Conservation (phyloP, 768 basidiomycete species). For the Pilatotrama ljubarskyi region DNA sequence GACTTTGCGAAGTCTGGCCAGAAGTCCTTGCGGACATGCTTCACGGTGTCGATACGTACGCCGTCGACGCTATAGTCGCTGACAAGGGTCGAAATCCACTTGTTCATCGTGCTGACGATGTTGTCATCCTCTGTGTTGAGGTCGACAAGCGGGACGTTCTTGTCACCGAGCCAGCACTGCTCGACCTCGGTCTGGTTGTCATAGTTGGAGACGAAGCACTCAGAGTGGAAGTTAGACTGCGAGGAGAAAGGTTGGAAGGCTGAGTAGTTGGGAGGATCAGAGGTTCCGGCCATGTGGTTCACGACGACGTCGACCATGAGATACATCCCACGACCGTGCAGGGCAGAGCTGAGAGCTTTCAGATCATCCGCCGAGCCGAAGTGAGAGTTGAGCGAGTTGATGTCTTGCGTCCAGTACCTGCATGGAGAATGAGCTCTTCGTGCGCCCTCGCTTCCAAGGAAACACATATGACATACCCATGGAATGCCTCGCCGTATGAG, state of each 20-base stretch:
- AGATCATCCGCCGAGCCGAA: slow-evolving; percentile 56
- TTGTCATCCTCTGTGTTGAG: slow-evolving; percentile 52
- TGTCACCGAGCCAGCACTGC: slow-evolving; percentile 62
- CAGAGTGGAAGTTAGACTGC: slow-evolving; percentile 39
- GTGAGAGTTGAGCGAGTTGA: slow-evolving; percentile 49
- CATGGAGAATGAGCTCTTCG: background rate
- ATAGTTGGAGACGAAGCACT: slow-evolving; percentile 45
- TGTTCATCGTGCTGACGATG: slow-evolving; percentile 45
- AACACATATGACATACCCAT: slow-evolving; percentile 39
- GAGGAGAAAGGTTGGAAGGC: slow-evolving; percentile 36
- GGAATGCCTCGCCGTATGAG: slow-evolving; percentile 56
- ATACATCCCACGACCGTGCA: slow-evolving; percentile 56
- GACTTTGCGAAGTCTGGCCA: slow-evolving; percentile 52
- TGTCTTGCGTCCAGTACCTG: slow-evolving; percentile 54
- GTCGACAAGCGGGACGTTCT: slow-evolving; percentile 53
- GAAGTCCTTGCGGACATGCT: slow-evolving; percentile 54
- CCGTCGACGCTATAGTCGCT: slow-evolving; percentile 52
- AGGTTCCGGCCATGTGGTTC: slow-evolving; percentile 54
- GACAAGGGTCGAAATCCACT: slow-evolving; percentile 51
- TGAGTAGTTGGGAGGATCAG: slow-evolving; percentile 23
- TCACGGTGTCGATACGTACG: slow-evolving; percentile 59
- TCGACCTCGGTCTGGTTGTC: slow-evolving; percentile 50
- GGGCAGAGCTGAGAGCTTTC: slow-evolving; percentile 44
- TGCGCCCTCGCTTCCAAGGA: no score
- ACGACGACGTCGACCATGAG: slow-evolving; percentile 66